Conservation (phyloP, 148 eudicot genomes). For the Salicornia ramosissima region DNA sequence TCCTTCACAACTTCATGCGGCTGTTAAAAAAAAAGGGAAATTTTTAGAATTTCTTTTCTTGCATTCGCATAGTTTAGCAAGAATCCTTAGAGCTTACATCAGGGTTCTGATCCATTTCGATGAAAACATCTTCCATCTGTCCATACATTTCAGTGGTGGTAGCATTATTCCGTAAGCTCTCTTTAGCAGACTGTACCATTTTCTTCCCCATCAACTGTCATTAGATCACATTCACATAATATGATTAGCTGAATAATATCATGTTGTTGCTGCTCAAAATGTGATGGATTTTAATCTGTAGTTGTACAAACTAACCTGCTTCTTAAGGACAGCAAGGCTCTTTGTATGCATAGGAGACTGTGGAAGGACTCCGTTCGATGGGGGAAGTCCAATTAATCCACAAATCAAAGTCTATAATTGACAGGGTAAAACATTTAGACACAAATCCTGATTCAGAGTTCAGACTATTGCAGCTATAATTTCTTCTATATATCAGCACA, state of each 20-base stretch:
- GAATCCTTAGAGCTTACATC: conserved; percentile 32
- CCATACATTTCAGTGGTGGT: conserved; percentile 45
- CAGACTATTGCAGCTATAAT: no score
- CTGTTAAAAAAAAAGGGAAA: conserved; percentile 13
- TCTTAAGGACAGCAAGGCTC: conserved; percentile 79
- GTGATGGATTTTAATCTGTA: neutral
- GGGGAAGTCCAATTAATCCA: conserved; percentile 89
- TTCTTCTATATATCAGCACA: no score
- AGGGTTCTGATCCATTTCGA: conserved; percentile 46
- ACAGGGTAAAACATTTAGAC: neutral
- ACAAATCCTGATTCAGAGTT: no score
- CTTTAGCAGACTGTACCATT: conserved; percentile 46
- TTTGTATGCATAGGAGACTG: conserved; percentile 95
- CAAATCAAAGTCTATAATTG: conserved; percentile 60
- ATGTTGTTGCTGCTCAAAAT: neutral
- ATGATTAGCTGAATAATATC: conserved; percentile 8
- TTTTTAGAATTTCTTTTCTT: no score
- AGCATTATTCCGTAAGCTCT: conserved; percentile 40
- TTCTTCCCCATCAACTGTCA: conserved; percentile 35
- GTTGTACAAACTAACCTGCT: conserved; percentile 47
- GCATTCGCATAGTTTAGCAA: neutral
- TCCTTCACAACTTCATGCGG: conserved; percentile 36
- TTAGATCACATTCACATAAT: conserved; percentile 5
- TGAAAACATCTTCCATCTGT: conserved; percentile 51
- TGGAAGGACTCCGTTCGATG: conserved; percentile 91